phyloP scores from a whole-genome alignment of 2,329 filamentous ascomycete species.

The Fusarium neocosmosporiellum region DNA sequence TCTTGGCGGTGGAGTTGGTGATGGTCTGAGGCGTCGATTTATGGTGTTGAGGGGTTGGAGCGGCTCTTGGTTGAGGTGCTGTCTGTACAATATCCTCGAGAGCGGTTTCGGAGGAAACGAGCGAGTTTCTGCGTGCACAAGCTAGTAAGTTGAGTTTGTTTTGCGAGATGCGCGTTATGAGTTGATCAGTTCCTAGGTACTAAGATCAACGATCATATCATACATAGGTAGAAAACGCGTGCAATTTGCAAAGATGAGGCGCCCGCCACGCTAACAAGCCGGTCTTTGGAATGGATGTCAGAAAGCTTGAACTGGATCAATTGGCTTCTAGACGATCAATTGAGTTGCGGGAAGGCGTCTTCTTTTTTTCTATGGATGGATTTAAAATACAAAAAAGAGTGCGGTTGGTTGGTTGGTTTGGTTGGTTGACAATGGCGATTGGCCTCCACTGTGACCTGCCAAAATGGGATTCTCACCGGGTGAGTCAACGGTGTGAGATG shows the following conservation, averaged over 20 bases:
- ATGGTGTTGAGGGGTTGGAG: not conserved
- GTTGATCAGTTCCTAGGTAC: not conserved
- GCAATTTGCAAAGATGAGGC: not conserved
- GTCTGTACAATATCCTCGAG: not conserved
- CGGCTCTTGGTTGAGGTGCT: not conserved
- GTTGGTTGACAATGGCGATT: not conserved
- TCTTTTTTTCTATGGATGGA: not conserved
- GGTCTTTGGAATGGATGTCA: not conserved
- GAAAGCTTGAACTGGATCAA: not conserved
- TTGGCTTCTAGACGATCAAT: not conserved
- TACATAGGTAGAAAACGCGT: not conserved
- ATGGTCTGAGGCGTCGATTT: not conserved
- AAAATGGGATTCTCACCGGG: slow-evolving; percentile 25
- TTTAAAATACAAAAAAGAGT: not conserved
- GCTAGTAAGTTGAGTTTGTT: not conserved
- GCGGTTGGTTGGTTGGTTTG: not conserved
- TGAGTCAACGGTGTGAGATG: slow-evolving; percentile 29
- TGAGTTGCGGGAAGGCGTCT: not conserved
- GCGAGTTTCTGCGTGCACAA: not conserved
- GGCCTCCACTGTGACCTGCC: slow-evolving; percentile 19
- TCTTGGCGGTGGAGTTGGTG: slow-evolving; percentile 1
- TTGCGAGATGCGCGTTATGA: not conserved
- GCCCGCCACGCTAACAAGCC: not conserved
- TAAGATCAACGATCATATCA: not conserved
- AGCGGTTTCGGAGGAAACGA: not conserved